Base-by-base conservation (phyloP, 225 moss, liverwort and hornwort species). In the Takakia lepidozioides region DNA sequence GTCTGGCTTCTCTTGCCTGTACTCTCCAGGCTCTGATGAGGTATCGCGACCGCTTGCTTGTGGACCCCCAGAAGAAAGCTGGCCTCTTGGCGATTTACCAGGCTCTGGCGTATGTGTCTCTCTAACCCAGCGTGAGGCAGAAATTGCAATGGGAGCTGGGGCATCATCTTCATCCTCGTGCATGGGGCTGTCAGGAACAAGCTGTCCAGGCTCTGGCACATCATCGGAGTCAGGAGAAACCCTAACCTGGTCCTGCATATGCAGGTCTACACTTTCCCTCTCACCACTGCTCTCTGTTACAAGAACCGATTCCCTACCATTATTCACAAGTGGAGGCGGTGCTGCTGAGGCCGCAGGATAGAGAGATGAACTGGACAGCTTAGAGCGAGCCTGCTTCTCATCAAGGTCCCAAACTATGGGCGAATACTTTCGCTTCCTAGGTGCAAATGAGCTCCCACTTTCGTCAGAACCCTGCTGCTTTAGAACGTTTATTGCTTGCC, bases 321-420 rank as follows among this genome's bases (percentile, higher is more conserved):
- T n/a, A n/a, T n/a, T n/a, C n/a, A n/a, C n/a, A n/a, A n/a, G n/a
- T n/a, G 75, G 63, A 53, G 78, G 52, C 49, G 75, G 57, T 54
- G 43, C 67, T 29, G n/a, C n/a, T n/a, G n/a, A n/a, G n/a, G 63
- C 67, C n/a, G 46, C 49, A 36, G 72, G 58, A 29, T 68, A 62
- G 48, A 81, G 29, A 19, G 66, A 71, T 17, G 82, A 54, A 27
- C 65, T 75, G n/a, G n/a, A n/a, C n/a, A n/a, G n/a, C n/a, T n/a
- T n/a, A n/a, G n/a, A n/a, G n/a, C n/a, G n/a, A 55, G 48, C 55
- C 61, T 83, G 83, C 29, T 84, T 75, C 36, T 98, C 91, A 53
- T 98, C 91, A 23, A 87, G 72, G 59, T 98, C 91, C 98, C 91
- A 98, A 26, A 91, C 98, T 38, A 98, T 98, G 19, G 87, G 87